phyloP scores from a whole-genome alignment of 495 filamentous ascomycete species.

The Cercophora sp. region DNA sequence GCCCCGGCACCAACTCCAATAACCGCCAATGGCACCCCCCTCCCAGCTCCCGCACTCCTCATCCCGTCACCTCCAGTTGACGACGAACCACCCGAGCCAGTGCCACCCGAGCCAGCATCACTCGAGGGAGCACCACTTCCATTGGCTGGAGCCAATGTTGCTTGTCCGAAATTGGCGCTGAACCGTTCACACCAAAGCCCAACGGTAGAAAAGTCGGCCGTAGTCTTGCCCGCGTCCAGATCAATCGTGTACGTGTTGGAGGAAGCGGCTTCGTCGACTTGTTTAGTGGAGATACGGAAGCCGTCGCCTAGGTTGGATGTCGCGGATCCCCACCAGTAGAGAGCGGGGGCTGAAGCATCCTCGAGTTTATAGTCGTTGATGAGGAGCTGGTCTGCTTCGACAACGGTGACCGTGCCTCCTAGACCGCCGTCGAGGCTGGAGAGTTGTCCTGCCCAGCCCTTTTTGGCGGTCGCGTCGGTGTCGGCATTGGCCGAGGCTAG shows the following conservation, averaged over 20 bases:
- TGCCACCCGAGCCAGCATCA: no score
- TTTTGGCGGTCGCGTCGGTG: background rate
- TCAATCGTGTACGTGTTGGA: background rate
- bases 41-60: no score
- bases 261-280: background rate
- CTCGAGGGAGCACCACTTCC: no score
- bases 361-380: conserved; percentile 6
- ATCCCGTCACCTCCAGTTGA: no score
- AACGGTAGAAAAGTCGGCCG: background rate
- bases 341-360: conserved; percentile 3
- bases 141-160: background rate
- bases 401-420: background rate
- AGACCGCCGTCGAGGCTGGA: conserved; percentile 7
- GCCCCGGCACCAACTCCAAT: no score
- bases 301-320: background rate
- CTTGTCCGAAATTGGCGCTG: conserved; percentile 9
- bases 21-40: no score
- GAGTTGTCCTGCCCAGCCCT: background rate
- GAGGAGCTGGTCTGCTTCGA: background rate
- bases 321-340: conserved; percentile 11
- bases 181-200: conserved; percentile 11
- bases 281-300: conserved; percentile 10
- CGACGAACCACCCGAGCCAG: no score
- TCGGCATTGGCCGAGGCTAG: background rate
- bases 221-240: conserved; percentile 3